A percentile compares a stretch with the other conserved stretches of the same genome.
These are phyloP conservation scores for Strobilomyces dryophilus DNA, from an alignment of 768 basidiomycete species.

Conservation along the genomic window DNA sequence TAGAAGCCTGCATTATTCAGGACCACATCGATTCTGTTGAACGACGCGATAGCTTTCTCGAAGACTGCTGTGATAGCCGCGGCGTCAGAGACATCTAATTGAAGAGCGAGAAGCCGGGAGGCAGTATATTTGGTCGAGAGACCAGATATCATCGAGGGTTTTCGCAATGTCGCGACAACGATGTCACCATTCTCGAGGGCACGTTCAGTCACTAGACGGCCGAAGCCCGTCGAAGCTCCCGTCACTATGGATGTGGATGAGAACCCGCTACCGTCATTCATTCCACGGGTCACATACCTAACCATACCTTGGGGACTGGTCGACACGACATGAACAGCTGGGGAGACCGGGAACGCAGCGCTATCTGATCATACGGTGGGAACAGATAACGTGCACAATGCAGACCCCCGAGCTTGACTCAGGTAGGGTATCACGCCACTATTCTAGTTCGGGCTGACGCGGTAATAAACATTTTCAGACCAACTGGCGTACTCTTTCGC, in stretches of 20 bases:
- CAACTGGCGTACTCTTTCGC: slow-evolving; percentile 26
- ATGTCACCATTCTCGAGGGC: slow-evolving; percentile 38
- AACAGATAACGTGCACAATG: not conserved
- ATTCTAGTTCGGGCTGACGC: slow-evolving; percentile 4
- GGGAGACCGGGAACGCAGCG: not conserved
- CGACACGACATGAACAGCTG: not conserved
- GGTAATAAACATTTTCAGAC: slow-evolving; percentile 26
- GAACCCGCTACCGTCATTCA: not conserved
- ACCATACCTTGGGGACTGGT: slow-evolving; percentile 19
- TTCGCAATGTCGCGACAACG: slow-evolving; percentile 43
- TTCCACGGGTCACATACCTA: slow-evolving; percentile 11
- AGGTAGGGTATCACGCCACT: not conserved
- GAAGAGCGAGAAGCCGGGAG: slow-evolving; percentile 36
- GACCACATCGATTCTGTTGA: slow-evolving; percentile 42
- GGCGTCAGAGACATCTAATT: slow-evolving; percentile 37
- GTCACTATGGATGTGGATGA: slow-evolving; percentile 32
- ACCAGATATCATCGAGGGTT: slow-evolving; percentile 32
- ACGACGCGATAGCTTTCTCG: slow-evolving; percentile 27
- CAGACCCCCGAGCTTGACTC: not conserved
- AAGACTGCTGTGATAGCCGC: slow-evolving; percentile 36
- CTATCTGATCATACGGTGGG: not conserved
- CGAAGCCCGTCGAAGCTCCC: slow-evolving; percentile 40
- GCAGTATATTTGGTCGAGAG: slow-evolving; percentile 28
- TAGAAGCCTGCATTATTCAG: slow-evolving; percentile 40
- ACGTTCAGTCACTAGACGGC: slow-evolving; percentile 30